These are phyloP conservation scores for Olyra latifolia DNA, from an alignment of 176 grass and related monocot species.

Conservation along the genomic window DNA sequence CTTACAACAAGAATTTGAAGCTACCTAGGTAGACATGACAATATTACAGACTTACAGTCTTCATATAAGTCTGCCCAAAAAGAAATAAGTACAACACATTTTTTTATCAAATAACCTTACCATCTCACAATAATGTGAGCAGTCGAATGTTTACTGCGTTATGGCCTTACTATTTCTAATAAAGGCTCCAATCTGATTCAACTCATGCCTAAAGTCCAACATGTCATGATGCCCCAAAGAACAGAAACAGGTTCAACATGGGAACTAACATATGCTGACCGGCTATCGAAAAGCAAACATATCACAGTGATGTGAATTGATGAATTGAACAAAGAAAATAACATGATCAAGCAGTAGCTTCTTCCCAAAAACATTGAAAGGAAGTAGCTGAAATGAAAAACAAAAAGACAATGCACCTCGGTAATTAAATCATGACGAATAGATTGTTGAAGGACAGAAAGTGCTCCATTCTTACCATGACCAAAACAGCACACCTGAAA, in stretches of 20 bases:
- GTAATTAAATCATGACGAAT: constrained; percentile 93
- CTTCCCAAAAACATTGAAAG: constrained; percentile 1
- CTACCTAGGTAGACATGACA: too few species aligned
- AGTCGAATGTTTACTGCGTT: too few species aligned
- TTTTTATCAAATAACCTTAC: too few species aligned
- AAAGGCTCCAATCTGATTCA: too few species aligned
- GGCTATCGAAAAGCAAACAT: background rate
- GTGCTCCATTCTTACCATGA: constrained; percentile 94
- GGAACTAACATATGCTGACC: background rate
- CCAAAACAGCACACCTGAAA: constrained; percentile 96
- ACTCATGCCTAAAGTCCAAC: too few species aligned
- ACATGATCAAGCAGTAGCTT: constrained; percentile 17
- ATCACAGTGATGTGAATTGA: background rate
- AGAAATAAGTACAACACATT: too few species aligned
- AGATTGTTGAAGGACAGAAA: constrained; percentile 92
- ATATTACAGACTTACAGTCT: too few species aligned
- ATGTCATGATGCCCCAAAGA: too few species aligned
- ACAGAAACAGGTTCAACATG: background rate
- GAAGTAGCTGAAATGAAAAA: background rate
- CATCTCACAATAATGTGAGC: too few species aligned
- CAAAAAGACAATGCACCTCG: constrained; percentile 50
- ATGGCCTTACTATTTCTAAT: too few species aligned
- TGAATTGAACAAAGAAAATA: background rate
- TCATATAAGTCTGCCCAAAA: too few species aligned
- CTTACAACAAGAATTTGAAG: background rate